Evolutionary conservation across 2,329 filamentous ascomycete genomes (phyloP), one percentile per base, ranked within the genome.

Genomic region (Claviceps capensis): DNA sequence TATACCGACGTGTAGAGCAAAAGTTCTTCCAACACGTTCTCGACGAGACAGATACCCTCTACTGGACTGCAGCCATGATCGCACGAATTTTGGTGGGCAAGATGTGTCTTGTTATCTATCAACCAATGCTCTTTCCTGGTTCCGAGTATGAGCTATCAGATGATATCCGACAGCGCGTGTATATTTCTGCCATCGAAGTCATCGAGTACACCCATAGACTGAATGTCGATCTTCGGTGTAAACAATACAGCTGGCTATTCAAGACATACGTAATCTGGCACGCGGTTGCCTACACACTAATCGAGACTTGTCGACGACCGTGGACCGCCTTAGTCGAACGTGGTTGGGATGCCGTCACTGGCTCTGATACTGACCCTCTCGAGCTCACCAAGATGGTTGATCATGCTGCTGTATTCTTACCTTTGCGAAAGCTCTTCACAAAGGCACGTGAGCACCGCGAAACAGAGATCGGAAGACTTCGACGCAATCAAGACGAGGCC

Each of bases 21-120:
- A 74, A 73, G 51, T 81, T 80, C 56, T 65, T 82, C 19, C 66
- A 67, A 40, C 69, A 81, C 52, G 74, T 74, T 49, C 65, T 77
- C 52, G 71, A 73, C 60, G 63, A 69, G 44, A 68, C 59, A 56
- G 65, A 77, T 46, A 72, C 77, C 0, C 67, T 87, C 1, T 81
- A 81, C 56, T 87, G 83, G 82, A 77, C 85, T 26, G 78, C 78
- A 7, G 81, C 79, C 4, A 85, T 84, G 30, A 73, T 87, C 23
- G 76, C 80, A 3, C 78, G 85, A 9, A 72, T 91, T 36, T 81
- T 90, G 55, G 78, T 89, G 68, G 82, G 82, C 47, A 91, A 89
- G 66, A 81, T 89, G 72, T 87, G 83, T 69, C 73, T 93, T 38
- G 76, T 89, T 54, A 76, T 88, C 2, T 86, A 91, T 60, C 82